phyloP scores from a whole-genome alignment of 306 rosid genomes.

The Vigna reflexopilosa region DNA sequence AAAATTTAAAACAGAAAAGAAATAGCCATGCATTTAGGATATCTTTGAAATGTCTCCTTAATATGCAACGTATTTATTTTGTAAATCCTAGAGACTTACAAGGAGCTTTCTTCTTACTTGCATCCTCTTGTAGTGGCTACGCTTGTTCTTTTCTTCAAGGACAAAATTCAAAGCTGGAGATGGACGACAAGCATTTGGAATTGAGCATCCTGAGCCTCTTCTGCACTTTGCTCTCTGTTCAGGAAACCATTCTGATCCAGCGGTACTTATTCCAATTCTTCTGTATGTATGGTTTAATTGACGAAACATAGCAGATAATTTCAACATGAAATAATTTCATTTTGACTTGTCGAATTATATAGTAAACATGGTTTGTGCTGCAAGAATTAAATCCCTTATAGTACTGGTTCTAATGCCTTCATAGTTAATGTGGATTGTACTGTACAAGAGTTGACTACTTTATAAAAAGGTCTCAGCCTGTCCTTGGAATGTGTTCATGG shows the following conservation, averaged over 20 bases:
- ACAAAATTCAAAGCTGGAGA: conserved; percentile 78
- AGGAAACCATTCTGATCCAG: conserved; percentile 96
- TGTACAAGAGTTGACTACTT: neutral
- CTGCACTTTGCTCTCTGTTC: conserved; percentile 88
- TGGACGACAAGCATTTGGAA: conserved; percentile 66
- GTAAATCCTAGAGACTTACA: conserved; percentile 8
- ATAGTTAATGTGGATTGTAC: neutral
- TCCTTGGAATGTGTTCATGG: neutral
- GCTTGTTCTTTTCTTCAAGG: conserved; percentile 68
- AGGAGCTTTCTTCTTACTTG: neutral
- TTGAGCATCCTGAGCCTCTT: conserved; percentile 82
- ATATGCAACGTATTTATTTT: neutral
- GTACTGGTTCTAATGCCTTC: neutral
- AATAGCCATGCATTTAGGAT: neutral
- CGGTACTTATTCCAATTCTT: conserved; percentile 56
- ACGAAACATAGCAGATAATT: neutral
- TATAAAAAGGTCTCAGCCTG: neutral
- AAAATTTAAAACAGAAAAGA: neutral
- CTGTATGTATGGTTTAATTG: neutral
- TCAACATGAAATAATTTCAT: conserved; percentile 1
- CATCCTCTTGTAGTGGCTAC: conserved; percentile 71
- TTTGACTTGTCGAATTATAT: neutral
- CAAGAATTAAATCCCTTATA: conserved; percentile 1
- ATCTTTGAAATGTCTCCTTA: conserved; percentile 3
- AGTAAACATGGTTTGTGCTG: neutral